Evolutionary conservation across 306 rosid genomes (phyloP).

Genomic region (Biancaea sappan): DNA sequence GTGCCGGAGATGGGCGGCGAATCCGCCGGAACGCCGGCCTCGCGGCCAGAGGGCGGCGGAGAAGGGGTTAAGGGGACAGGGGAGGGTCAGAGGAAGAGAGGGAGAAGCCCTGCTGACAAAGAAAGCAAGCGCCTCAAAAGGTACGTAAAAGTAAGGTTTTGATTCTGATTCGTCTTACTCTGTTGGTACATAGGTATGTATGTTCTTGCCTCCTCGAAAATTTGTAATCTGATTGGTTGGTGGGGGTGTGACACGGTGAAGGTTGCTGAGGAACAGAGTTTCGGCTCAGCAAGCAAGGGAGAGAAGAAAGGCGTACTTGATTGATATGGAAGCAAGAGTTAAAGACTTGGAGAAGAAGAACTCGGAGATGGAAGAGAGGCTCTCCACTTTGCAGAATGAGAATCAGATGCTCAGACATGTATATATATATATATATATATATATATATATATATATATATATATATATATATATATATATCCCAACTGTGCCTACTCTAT

Average conservation of each 20-base stretch:
- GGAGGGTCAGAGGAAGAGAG: slow-evolving; percentile 84
- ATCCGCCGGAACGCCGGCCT: slow-evolving; percentile 78
- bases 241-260: slow-evolving; percentile 33
- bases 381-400: slow-evolving; percentile 92
- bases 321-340: slow-evolving; percentile 76
- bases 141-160: slow-evolving; percentile 41
- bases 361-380: slow-evolving; percentile 79
- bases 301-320: slow-evolving; percentile 88
- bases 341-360: slow-evolving; percentile 81
- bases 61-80: slow-evolving; percentile 67
- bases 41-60: slow-evolving; percentile 60
- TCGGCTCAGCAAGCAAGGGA: slow-evolving; percentile 99
- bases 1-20: slow-evolving; percentile 95
- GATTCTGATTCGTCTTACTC: too few species aligned
- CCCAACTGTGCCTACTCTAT: slow-evolving; percentile 23
- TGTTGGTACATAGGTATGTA: too few species aligned
- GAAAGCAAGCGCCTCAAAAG: slow-evolving; percentile 93
- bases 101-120: slow-evolving; percentile 91
- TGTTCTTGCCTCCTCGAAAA: too few species aligned
- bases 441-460: too few species aligned
- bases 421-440: too few species aligned
- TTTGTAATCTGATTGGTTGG: slow-evolving; percentile 34
- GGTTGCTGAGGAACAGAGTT: slow-evolving; percentile 93
- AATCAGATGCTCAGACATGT: slow-evolving; percentile 99
- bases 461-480: too few species aligned